These are phyloP conservation scores for Echium plantagineum DNA, from an alignment of 257 asterid genomes.

Conservation along the genomic window DNA sequence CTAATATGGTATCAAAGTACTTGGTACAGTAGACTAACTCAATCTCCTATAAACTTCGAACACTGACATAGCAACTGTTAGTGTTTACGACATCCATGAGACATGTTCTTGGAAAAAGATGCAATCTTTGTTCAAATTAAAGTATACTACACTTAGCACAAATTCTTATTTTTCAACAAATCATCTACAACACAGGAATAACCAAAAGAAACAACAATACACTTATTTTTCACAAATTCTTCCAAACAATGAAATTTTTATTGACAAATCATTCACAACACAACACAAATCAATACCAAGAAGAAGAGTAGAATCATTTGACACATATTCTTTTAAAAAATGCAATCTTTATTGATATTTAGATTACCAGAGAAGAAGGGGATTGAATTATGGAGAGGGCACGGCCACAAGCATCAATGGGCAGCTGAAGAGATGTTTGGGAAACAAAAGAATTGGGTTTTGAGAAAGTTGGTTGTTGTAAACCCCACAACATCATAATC, in stretches of 20 bases:
- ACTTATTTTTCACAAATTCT: not conserved
- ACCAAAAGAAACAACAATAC: not conserved
- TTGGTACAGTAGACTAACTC: too few species aligned
- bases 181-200: not conserved
- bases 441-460: constrained; percentile 62
- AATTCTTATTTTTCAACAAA: too few species aligned
- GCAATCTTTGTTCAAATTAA: too few species aligned
- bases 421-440: constrained; percentile 64
- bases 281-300: not conserved
- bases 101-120: too few species aligned
- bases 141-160: too few species aligned
- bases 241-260: too few species aligned
- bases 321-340: too few species aligned
- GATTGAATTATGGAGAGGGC: constrained; percentile 69
- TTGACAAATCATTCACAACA: too few species aligned
- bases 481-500: constrained; percentile 78
- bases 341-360: not conserved
- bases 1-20: too few species aligned
- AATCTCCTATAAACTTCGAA: too few species aligned
- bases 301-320: not conserved
- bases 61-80: too few species aligned
- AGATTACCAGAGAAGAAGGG: constrained; percentile 69
- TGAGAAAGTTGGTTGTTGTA: constrained; percentile 72
- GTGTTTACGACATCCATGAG: too few species aligned
- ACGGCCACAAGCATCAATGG: constrained; percentile 76